Percentiles rank a stretch among this genome's conserved stretches.
These are phyloP conservation scores for Parastagonospora avenae DNA, from an alignment of 2,329 filamentous ascomycete genomes.

Conservation along the genomic window DNA sequence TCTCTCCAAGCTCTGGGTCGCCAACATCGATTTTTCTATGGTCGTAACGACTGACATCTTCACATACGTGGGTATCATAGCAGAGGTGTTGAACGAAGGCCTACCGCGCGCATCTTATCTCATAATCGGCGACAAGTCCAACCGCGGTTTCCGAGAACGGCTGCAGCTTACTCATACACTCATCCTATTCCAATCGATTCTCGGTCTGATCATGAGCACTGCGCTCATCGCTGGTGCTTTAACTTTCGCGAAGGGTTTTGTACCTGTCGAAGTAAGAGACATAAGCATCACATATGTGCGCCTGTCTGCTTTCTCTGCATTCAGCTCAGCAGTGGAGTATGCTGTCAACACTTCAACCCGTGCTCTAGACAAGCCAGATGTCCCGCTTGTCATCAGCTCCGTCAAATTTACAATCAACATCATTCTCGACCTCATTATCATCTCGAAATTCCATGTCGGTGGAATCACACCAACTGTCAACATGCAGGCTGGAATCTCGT, in stretches of 20 bases:
- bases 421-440: conserved; percentile 67
- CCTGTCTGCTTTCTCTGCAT: conserved; percentile 65
- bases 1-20: conserved; percentile 72
- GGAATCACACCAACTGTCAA: conserved; percentile 62
- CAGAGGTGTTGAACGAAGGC: conserved; percentile 74
- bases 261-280: conserved; percentile 62
- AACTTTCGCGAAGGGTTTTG: conserved; percentile 65
- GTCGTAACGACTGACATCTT: conserved; percentile 70
- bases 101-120: conserved; percentile 71
- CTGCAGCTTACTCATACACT: conserved; percentile 66
- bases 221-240: conserved; percentile 61
- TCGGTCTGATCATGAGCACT: conserved; percentile 66
- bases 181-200: conserved; percentile 57
- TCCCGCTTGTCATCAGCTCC: conserved; percentile 68
- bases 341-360: conserved; percentile 66
- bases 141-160: conserved; percentile 57
- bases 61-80: conserved; percentile 71
- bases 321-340: conserved; percentile 67
- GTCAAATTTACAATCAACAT: conserved; percentile 71
- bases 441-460: conserved; percentile 68
- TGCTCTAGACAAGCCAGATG: conserved; percentile 71
- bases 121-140: conserved; percentile 68
- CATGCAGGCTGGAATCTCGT: conserved; percentile 66
- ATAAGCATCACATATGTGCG: conserved; percentile 68
- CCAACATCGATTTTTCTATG: conserved; percentile 66